Evolutionary conservation across 148 eudicot genomes (phyloP).

Genomic region (Heliosperma pusillum): DNA sequence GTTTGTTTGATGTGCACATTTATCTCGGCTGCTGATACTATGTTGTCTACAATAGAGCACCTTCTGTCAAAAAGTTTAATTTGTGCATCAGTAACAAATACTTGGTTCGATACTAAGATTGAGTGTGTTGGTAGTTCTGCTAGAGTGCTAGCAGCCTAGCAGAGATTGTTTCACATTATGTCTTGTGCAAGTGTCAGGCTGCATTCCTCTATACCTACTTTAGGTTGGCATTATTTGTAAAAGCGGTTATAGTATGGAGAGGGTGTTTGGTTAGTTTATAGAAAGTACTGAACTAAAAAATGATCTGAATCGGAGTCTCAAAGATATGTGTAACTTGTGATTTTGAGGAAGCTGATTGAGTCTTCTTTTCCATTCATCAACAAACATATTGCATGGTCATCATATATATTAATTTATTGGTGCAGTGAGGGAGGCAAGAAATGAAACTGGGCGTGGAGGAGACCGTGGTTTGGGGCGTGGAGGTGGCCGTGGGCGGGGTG

Average conservation of each 20-base stretch:
- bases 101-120: no score
- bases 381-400: no score
- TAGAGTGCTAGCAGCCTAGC: no score
- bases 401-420: background rate
- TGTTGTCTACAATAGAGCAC: background rate
- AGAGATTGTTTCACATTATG: background rate
- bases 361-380: no score
- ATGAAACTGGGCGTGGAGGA: slow-evolving; percentile 59
- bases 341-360: no score
- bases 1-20: no score
- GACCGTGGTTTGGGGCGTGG: slow-evolving; percentile 53
- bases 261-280: background rate
- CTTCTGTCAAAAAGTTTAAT: background rate
- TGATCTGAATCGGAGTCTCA: background rate
- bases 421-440: slow-evolving; percentile 64
- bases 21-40: background rate
- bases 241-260: background rate
- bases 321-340: background rate
- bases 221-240: no score
- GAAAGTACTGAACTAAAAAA: background rate
- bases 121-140: background rate
- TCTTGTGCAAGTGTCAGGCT: background rate
- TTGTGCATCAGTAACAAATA: background rate
- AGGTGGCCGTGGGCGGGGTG: slow-evolving; percentile 51
- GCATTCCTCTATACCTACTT: background rate